Percentiles rank a stretch among this genome's conserved stretches.
Evolutionary conservation across 768 basidiomycete species (phyloP).

Genomic region (Kwoniella bestiolae): DNA sequence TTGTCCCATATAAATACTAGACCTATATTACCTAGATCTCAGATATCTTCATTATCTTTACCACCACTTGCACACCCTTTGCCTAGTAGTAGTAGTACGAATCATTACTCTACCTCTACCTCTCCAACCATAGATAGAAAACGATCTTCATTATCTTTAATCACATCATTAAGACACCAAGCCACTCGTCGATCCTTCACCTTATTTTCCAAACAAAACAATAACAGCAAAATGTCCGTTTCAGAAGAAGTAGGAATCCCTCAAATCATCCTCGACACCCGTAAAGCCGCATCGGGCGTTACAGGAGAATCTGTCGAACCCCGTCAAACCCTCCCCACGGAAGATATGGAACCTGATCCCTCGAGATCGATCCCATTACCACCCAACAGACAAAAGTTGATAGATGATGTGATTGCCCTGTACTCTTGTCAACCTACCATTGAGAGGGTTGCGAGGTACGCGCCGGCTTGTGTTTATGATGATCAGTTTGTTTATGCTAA

Average conservation of each 20-base stretch:
- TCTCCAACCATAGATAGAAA: neutral
- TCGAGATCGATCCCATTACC: constrained; percentile 58
- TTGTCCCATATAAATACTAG: constrained; percentile 5
- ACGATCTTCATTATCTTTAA: constrained; percentile 1
- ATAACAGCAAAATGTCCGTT: constrained; percentile 23
- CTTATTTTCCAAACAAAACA: neutral
- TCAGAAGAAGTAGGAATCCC: constrained; percentile 32
- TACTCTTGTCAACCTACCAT: constrained; percentile 60
- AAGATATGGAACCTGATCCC: constrained; percentile 57
- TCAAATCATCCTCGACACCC: constrained; percentile 44
- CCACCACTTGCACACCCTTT: constrained; percentile 19
- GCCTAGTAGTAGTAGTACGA: neutral
- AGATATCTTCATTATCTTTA: constrained; percentile 24
- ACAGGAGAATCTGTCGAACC: constrained; percentile 59
- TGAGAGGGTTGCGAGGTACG: constrained; percentile 59
- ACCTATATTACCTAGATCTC: constrained; percentile 25
- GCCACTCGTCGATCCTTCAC: neutral
- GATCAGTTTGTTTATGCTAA: constrained; percentile 60
- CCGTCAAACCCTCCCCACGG: constrained; percentile 56
- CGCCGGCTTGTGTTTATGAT: constrained; percentile 48
- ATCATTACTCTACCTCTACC: constrained; percentile 1
- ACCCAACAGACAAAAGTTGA: constrained; percentile 58
- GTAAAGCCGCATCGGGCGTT: constrained; percentile 50
- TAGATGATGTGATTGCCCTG: constrained; percentile 60
- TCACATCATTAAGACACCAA: neutral